Base-by-base conservation (phyloP, 305 asterid genomes). In the Petunia hybrid region DNA sequence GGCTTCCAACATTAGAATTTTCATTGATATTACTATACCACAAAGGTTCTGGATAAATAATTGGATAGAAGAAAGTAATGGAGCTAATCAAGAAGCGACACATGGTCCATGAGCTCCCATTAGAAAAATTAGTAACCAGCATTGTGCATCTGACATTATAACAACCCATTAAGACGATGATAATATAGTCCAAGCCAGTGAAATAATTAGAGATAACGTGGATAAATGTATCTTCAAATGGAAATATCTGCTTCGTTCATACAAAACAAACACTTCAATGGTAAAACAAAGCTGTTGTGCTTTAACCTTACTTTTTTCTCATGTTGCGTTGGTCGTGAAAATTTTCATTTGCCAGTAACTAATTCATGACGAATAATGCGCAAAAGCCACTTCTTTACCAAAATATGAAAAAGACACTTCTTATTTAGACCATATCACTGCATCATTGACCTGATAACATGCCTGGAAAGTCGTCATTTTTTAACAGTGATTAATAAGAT, bases 1-100 rank as follows among this genome's bases (percentile, higher is more conserved):
- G 68, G n/a, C n/a, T 62, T 62, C 77, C 77, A 46, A 71, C 3
- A 71, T 5, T 2, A 71, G 60, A 71, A 71, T 48, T 65, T 22
- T 12, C 8, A 51, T 36, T 73, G 78, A 13, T 7, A 73, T 36
- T 48, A 73, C 78, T 13, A 36, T 36, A 73, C 36, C 46, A 73
- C 35, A 51, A 73, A 6, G 4, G 51, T 51, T 73, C 46, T 73
- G 78, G 78, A 51, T 41, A 51, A 13, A 73, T 45, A 73, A 73
- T 73, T 73, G 46, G 46, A 36, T 48, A 73, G 63, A 63, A 35
- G 63, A 51, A 73, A 73, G 53, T 71, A n/a, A 48, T 0, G 36
- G 46, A 73, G 46, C 63, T 73, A 13, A 73, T 73, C 78, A 73
- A 73, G 78, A 73, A 73, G 78, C 46, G 2, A 51, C 14, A 51